Conservation (phyloP, 345 rosid genomes). For the Eucalyptus cladocalyx region DNA sequence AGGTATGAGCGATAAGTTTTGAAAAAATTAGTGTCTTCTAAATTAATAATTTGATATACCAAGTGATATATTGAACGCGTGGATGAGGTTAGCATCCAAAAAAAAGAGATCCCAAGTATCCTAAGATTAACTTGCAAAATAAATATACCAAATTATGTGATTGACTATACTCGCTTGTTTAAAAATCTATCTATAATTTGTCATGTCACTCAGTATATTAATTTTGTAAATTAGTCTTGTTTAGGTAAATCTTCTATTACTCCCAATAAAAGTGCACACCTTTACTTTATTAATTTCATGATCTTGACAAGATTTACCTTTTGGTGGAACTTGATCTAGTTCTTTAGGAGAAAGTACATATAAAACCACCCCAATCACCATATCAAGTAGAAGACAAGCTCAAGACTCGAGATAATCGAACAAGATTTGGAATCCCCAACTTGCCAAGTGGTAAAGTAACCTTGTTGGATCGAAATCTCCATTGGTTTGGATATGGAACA, state of each 20-base stretch:
- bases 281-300: background rate
- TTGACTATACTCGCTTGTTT: rapidly evolving
- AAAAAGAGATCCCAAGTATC: background rate
- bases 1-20: background rate
- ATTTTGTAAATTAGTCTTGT: background rate
- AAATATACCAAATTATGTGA: background rate
- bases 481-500: background rate
- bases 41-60: background rate
- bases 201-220: background rate
- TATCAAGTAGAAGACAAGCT: background rate
- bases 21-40: background rate
- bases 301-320: background rate
- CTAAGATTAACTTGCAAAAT: background rate
- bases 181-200: background rate
- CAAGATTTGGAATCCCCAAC: background rate
- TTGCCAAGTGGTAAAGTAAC: background rate
- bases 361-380: background rate
- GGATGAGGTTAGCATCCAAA: background rate
- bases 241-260: background rate
- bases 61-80: rapidly evolving
- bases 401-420: background rate
- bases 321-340: background rate
- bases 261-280: background rate
- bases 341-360: background rate
- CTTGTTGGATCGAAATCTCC: background rate